Evolutionary conservation across 2,329 filamentous ascomycete species (phyloP), one percentile per base, ranked within the genome.

Genomic region (Alternaria panax): DNA sequence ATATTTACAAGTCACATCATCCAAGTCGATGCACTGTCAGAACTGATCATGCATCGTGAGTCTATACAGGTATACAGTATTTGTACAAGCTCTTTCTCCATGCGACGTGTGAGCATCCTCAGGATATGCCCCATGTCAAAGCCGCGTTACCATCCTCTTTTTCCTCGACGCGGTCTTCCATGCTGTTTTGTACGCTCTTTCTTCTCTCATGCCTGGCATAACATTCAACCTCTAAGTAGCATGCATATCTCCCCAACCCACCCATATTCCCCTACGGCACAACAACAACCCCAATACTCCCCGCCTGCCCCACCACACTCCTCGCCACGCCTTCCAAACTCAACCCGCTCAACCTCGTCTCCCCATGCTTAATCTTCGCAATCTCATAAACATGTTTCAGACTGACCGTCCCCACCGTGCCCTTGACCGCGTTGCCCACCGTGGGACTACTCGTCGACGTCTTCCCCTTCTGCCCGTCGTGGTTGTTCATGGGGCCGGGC

Each of bases 381-480:
- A 99, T 98, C 82, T 98, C 94, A 81, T 93, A 98, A 22, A 99
- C 84, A 81, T 99, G 95, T 84, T 99, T 99, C 73, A 99, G 81
- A 72, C 90, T 95, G 56, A 99, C 86, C 4, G 87, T 90, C 58
- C 94, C 95, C n/a, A 96, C 87, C 7, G 83, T 87, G 68, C 96
- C 92, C 61, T 89, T 84, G 1, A 89, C 91, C 0, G 92, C 90
- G 55, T 88, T 90, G 1, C 75, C 77, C 6, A 60, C 67, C 32
- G 73, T 78, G 47, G 76, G 75, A 32, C 62, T 69, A 36, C 53
- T 73, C 34, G 71, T 70, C 18, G 68, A 70, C 24, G 69, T 69
- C 64, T 77, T 72, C 48, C 79, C 76, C 75, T 79, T 69, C 68
- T 78, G 58, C 38, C 75, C 63, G 25, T 77, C 78, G 8, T 71